Percentiles rank a stretch among this genome's conserved stretches.
phyloP scores from a whole-genome alignment of 1,284 basidiomycete species.

The Psilocybe mexicana region DNA sequence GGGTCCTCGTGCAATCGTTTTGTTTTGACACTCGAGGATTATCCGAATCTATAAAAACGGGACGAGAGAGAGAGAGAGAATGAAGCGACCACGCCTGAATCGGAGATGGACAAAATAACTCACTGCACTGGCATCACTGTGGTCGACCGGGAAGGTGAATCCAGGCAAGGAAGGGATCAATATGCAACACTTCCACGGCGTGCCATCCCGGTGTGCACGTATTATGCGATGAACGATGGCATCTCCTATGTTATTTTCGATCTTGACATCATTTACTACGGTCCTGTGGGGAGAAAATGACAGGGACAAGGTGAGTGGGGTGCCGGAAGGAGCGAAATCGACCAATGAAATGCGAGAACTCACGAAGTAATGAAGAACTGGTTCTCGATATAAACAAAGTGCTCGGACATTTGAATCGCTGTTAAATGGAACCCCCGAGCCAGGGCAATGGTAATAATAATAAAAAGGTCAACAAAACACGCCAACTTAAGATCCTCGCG shows the following conservation, averaged over 20 bases:
- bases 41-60: conserved; percentile 68
- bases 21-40: conserved; percentile 92
- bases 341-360: conserved; percentile 26
- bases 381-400: conserved; percentile 95
- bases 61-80: not conserved
- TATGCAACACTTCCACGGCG: conserved; percentile 91
- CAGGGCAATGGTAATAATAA: conserved; percentile 9
- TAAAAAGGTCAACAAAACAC: conserved; percentile 11
- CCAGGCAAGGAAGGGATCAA: conserved; percentile 93
- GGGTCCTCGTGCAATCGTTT: conserved; percentile 87
- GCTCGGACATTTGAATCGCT: conserved; percentile 95
- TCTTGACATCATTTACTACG: conserved; percentile 78
- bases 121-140: conserved; percentile 89
- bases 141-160: conserved; percentile 92
- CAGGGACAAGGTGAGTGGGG: not conserved
- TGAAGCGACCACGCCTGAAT: conserved; percentile 1
- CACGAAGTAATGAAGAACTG: conserved; percentile 98
- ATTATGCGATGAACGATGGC: conserved; percentile 93
- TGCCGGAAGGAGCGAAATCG: not conserved
- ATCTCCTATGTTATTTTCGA: conserved; percentile 95
- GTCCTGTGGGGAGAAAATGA: conserved; percentile 54
- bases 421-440: conserved; percentile 4
- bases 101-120: conserved; percentile 32
- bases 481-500: not conserved
- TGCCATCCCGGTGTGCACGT: conserved; percentile 81